Evolutionary conservation across 2,329 filamentous ascomycete species (phyloP).

Genomic region (Stagonosporopsis rhizophila): DNA sequence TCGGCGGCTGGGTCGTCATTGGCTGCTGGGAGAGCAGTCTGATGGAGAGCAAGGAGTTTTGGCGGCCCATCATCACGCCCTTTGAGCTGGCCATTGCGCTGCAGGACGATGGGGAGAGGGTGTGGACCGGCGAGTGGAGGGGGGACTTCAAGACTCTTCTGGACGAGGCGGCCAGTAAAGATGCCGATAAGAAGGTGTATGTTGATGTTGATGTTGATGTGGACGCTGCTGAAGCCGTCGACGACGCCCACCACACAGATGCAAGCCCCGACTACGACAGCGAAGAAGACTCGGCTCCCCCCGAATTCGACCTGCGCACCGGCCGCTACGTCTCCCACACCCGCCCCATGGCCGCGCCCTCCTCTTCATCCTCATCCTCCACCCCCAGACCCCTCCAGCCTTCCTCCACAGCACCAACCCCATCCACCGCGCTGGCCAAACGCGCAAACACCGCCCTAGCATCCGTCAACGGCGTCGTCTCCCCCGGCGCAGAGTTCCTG

Average conservation of each 20-base stretch:
- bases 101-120: constrained; percentile 73
- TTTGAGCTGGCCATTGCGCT: constrained; percentile 87
- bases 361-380: not conserved
- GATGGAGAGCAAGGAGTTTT: constrained; percentile 88
- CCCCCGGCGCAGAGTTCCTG: constrained; percentile 88
- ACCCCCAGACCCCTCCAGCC: too few relatives aligned
- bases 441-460: constrained; percentile 74
- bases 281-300: constrained; percentile 72
- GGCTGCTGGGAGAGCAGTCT: constrained; percentile 98
- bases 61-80: constrained; percentile 88
- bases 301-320: constrained; percentile 91
- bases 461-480: constrained; percentile 83
- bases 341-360: constrained; percentile 66
- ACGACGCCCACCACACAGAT: too few relatives aligned
- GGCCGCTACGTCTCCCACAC: constrained; percentile 82
- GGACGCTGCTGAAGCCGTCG: too few relatives aligned
- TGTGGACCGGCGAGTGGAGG: constrained; percentile 90
- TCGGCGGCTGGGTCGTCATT: constrained; percentile 96
- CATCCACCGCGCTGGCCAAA: constrained; percentile 64
- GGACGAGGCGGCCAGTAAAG: constrained; percentile 40
- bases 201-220: not conserved
- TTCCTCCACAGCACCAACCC: not conserved
- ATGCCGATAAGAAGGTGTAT: too few relatives aligned
- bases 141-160: constrained; percentile 80
- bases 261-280: constrained; percentile 65